Evolutionary conservation across 306 rosid species (phyloP), one percentile per base, ranked within the genome.

Genomic region (Cucurbita pepo): DNA sequence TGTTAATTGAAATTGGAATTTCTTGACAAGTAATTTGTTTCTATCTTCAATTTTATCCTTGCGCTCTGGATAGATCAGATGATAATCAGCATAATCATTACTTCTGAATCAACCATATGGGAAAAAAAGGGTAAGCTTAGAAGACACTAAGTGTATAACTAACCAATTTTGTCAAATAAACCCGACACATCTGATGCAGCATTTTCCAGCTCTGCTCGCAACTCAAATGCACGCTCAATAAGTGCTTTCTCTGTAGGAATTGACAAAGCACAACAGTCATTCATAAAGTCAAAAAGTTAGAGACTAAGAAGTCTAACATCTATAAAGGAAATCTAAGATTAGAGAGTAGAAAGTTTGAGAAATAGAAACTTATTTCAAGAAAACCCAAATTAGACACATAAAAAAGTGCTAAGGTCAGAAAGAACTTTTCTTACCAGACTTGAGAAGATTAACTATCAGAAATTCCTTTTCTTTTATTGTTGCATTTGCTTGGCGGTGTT

Each of bases 381-480:
- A 15, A 37, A 15, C 4, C 16, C n/a, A n/a, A n/a, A n/a, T n/a
- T n/a, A n/a, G n/a, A n/a, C n/a, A n/a, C n/a, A n/a, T n/a, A n/a
- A n/a, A n/a, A n/a, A n/a, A n/a, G n/a, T n/a, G n/a, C n/a, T n/a
- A 64, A 22, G 74, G 38, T 66, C 67, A 9, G 69, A 44, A 21
- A 57, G 63, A 34, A 64, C 43, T 56, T 74, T 36, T 72, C 95
- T 82, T 56, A 91, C 99, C 99, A 72, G 99, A 91, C 78, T 86
- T 95, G 61, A 89, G 88, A 58, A 95, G 97, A 84, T 95, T 91
- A 53, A 75, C 81, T 86, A 95, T 95, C 84, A 95, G 77, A 79
- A 82, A 95, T 77, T 95, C 99, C 84, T 83, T 95, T 83, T 95
- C 99, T 83, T 86, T 95, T 38, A 95, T 88, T 52, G 95, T 95